A percentile compares a stretch with the other conserved stretches of the same genome.
Evolutionary conservation across 768 basidiomycete genomes (phyloP).

Genomic region (Tylopilus subfusipes): DNA sequence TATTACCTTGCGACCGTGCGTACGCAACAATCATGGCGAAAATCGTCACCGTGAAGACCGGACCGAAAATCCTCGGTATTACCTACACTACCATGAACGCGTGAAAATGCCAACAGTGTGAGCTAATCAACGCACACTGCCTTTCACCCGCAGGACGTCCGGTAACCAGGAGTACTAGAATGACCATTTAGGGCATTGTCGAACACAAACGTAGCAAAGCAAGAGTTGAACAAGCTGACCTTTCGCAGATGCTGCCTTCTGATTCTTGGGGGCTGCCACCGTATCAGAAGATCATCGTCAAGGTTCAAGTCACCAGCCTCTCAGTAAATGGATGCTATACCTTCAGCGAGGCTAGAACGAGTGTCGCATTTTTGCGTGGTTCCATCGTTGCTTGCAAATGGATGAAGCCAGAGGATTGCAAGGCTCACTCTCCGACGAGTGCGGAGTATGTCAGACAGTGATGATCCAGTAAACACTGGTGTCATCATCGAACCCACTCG

Average conservation of each 20-base stretch:
- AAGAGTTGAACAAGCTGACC: constrained; percentile 29
- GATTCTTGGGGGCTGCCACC: constrained; percentile 39
- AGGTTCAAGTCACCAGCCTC: neutral
- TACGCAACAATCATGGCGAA: constrained; percentile 65
- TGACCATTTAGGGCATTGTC: neutral
- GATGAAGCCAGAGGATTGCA: neutral
- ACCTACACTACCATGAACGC: constrained; percentile 43
- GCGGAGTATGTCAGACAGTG: too few relatives aligned
- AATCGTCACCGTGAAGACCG: constrained; percentile 78
- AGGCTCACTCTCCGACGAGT: too few relatives aligned
- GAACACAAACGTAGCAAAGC: neutral
- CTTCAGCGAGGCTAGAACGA: constrained; percentile 25
- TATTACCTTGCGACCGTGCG: constrained; percentile 52
- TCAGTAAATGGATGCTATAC: constrained; percentile 10
- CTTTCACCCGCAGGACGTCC: constrained; percentile 80
- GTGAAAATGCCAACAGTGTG: neutral
- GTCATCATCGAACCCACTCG: too few relatives aligned
- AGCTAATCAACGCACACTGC: constrained; percentile 54
- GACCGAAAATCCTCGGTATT: constrained; percentile 67
- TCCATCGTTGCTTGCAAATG: constrained; percentile 22
- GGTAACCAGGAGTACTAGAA: constrained; percentile 84
- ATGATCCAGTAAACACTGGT: too few relatives aligned
- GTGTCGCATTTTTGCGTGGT: constrained; percentile 13
- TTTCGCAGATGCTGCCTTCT: constrained; percentile 53
- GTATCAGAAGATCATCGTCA: neutral